Percentiles rank a stretch among this genome's conserved stretches.
These are phyloP conservation scores for Candida stauntonica DNA, from an alignment of 805 yeast species.

Conservation along the genomic window DNA sequence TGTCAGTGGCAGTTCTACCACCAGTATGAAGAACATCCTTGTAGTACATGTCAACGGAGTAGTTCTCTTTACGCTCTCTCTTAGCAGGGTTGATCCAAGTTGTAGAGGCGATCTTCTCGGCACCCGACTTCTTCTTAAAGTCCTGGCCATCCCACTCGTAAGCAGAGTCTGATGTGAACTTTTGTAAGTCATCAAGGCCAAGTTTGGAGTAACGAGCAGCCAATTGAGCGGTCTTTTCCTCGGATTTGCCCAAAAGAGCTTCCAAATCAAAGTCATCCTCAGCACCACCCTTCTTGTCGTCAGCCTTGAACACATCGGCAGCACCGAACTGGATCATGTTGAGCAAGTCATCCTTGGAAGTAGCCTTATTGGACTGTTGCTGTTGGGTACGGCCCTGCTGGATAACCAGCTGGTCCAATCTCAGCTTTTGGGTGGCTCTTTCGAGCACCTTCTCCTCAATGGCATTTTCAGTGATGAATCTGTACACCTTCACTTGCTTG, in stretches of 20 bases:
- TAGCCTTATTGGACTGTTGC: conserved; percentile 30
- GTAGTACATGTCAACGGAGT: conserved; percentile 83
- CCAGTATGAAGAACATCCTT: conserved; percentile 76
- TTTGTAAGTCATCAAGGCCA: conserved; percentile 74
- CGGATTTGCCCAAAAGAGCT: conserved; percentile 53
- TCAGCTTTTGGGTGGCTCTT: conserved; percentile 73
- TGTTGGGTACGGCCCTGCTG: conserved; percentile 58
- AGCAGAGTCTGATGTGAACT: conserved; percentile 67
- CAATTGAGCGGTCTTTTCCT: conserved; percentile 56
- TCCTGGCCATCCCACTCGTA: conserved; percentile 88
- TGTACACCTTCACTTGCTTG: conserved; percentile 73
- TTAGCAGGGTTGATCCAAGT: conserved; percentile 84
- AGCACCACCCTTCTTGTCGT: conserved; percentile 26
- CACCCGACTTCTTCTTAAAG: conserved; percentile 59
- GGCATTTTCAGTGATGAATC: conserved; percentile 77
- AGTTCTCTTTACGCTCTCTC: conserved; percentile 79
- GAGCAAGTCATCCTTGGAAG: conserved; percentile 66
- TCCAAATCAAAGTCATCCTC: conserved; percentile 58
- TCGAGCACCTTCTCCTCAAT: conserved; percentile 80
- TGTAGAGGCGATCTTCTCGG: conserved; percentile 43
- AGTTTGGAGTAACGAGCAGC: conserved; percentile 60
- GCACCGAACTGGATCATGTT: conserved; percentile 87
- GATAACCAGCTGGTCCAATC: conserved; percentile 77
- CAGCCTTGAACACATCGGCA: conserved; percentile 44
- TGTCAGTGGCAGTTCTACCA: conserved; percentile 43